A percentile compares a stretch with the other conserved stretches of the same genome.
These are phyloP conservation scores for Primulina huaijiensis DNA, from an alignment of 257 asterid genomes.

Conservation along the genomic window DNA sequence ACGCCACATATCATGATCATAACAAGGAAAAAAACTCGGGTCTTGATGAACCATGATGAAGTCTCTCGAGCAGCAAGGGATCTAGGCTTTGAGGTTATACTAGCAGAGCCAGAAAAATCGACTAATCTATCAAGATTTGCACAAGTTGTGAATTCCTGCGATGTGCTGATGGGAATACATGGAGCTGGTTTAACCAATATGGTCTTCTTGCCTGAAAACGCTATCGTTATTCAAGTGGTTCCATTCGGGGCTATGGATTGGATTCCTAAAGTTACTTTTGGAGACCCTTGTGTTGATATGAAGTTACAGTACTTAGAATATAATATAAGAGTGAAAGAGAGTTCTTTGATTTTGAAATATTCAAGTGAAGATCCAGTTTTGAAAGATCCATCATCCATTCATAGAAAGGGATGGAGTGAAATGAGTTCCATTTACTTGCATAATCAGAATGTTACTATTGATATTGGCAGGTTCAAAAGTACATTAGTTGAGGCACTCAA, in stretches of 20 bases:
- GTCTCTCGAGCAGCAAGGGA: constrained; percentile 35
- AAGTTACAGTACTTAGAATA: constrained; percentile 48
- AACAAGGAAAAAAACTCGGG: constrained; percentile 49
- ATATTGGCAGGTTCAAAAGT: no score
- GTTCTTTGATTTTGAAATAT: constrained; percentile 32
- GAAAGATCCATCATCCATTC: no score
- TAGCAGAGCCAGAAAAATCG: constrained; percentile 44
- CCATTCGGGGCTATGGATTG: constrained; percentile 40
- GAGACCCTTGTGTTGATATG: constrained; percentile 43
- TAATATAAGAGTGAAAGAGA: constrained; percentile 42
- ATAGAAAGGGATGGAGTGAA: no score
- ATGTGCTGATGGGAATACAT: constrained; percentile 74
- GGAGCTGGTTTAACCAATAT: constrained; percentile 78
- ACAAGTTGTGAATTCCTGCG: constrained; percentile 60
- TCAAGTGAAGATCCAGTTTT: no score
- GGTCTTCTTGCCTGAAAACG: constrained; percentile 61
- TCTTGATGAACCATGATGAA: constrained; percentile 39
- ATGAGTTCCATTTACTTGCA: no score
- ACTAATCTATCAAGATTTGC: constrained; percentile 46
- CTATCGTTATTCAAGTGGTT: constrained; percentile 51
- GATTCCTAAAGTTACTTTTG: constrained; percentile 27
- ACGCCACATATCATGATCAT: constrained; percentile 63
- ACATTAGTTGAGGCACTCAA: no score
- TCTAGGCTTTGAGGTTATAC: constrained; percentile 57
- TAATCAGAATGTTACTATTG: no score